Evolutionary conservation across 306 rosid species (phyloP), one percentile per base, ranked within the genome.

Genomic region (Hylodesmum podocarpum): DNA sequence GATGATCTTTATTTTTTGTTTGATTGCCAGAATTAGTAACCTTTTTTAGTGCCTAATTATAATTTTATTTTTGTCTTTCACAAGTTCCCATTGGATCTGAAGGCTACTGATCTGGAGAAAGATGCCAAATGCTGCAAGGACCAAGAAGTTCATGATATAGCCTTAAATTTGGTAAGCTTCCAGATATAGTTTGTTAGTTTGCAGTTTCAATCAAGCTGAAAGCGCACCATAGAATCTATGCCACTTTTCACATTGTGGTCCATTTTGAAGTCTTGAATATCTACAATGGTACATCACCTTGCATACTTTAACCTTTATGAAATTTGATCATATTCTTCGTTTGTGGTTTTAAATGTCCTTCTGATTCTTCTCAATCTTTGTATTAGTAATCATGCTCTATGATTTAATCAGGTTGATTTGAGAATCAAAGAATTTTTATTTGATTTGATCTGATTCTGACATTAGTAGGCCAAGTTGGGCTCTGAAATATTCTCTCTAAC

Each of bases 101-200:
- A 63, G 79, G 66, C 37, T 57, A 46, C 51, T 78, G 68, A 75
- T 59, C 62, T 49, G 31, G 68, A 50, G 76, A 41, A 75, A 76
- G 81, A 63, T 27, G 66, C 64, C 43, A 27, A 66, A 67, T 34
- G 12, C 64, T 50, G 66, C 84, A 46, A 73, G 63, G 77, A 64
- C 65, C 50, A 24, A 41, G 57, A 70, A 73, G 28, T 54, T 44
- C 39, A 58, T 41, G 5, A 34, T 67, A 47, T 33, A 53, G 55
- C 79, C 76, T 22, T 44, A 70, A 75, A 41, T 11, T 46, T 27
- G 84, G 81, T 71, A 67, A 78, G 83, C 68, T 73, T 78, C 40
- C 31, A 19, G 64, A 34, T 46, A 12, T 39, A 19, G 51, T 21
- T 72, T 15, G 44, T 4, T 13, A 4, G 62, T 71, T 73, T 57